These are phyloP conservation scores for Cucurbita pepo DNA, from an alignment of 306 rosid genomes.

Conservation along the genomic window DNA sequence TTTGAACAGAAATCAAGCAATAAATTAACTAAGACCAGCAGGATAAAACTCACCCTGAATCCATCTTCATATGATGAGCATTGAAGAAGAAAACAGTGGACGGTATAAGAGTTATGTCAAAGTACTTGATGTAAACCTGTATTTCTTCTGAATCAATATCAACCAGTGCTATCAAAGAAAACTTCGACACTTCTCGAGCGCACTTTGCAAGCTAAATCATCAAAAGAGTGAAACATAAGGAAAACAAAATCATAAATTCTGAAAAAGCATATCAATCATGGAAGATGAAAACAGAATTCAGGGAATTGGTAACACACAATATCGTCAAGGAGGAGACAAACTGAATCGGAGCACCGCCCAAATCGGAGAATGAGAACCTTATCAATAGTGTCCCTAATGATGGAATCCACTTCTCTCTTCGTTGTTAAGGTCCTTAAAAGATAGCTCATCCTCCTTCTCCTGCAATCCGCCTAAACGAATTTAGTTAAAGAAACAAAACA, in stretches of 20 bases:
- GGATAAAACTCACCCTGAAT: constrained; percentile 40
- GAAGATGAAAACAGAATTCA: neutral
- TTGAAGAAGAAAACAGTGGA: constrained; percentile 83
- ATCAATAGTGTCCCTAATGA: constrained; percentile 65
- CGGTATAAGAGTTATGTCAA: constrained; percentile 66
- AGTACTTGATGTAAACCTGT: constrained; percentile 59
- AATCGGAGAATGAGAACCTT: constrained; percentile 79
- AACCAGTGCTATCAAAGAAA: constrained; percentile 58
- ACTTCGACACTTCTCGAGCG: constrained; percentile 68
- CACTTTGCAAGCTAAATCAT: constrained; percentile 52
- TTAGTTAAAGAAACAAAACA: neutral
- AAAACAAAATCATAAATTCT: neutral
- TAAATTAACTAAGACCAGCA: neutral
- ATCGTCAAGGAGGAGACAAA: constrained; percentile 58
- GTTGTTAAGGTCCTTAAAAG: constrained; percentile 29
- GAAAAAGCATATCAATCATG: neutral
- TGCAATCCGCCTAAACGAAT: neutral
- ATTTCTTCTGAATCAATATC: constrained; percentile 63
- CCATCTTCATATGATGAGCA: constrained; percentile 98
- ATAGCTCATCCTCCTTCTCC: constrained; percentile 17
- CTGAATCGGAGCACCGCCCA: constrained; percentile 52
- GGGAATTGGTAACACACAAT: constrained; percentile 21
- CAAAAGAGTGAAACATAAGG: neutral
- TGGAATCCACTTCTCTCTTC: constrained; percentile 57
- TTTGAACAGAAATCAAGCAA: neutral